Base-by-base conservation (phyloP, 1,284 basidiomycete species). In the Sporisorium scitamineum region DNA sequence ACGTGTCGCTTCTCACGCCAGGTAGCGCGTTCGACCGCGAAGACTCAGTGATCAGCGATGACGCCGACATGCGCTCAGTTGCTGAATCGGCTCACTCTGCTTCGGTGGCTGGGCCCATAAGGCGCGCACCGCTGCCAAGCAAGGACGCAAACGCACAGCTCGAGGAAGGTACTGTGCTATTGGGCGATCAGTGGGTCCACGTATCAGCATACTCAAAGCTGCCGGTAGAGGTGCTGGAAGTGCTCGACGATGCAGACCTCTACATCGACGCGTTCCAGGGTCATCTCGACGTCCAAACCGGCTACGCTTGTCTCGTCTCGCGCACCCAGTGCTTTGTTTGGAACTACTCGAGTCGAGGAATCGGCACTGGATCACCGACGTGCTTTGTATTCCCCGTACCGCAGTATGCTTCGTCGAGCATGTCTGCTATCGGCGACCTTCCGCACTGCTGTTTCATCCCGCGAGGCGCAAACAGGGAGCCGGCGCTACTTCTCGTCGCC, bases 251-350 rank as follows among this genome's bases (percentile, higher is more conserved):
- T 1, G 74, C 66, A 1, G 74, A 81, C 51, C 57, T 75, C 9
- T 81, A 81, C 57, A 66, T 71, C 13, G 76, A 80, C 39, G 78
- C 80, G 0, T 65, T 76, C 42, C 58, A 57, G n/a, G 70, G 78
- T 1, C 63, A 62, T 31, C 34, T 82, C 20, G 82, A 83, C 52
- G 65, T 73, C 3, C 31, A 60, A 16, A 83, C 80, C 3, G 79
- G 79, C 14, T 81, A 79, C 53, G 81, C 82, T 1, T 71, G 58
- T 32, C 62, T 84, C 11, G 54, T 81, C 11, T 70, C 80, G 2
- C 66, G 75, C n/a, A 60, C 58, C 18, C 62, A 69, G 52, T 78
- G 76, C 52, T 81, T 73, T 37, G 80, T 82, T 0, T 84, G 83
- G 83, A 83, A 76, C 72, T 81, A 80, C 54, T 45, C 61, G 5